phyloP scores from a whole-genome alignment of 208 protist genomes.

The Crithidia expoeki region DNA sequence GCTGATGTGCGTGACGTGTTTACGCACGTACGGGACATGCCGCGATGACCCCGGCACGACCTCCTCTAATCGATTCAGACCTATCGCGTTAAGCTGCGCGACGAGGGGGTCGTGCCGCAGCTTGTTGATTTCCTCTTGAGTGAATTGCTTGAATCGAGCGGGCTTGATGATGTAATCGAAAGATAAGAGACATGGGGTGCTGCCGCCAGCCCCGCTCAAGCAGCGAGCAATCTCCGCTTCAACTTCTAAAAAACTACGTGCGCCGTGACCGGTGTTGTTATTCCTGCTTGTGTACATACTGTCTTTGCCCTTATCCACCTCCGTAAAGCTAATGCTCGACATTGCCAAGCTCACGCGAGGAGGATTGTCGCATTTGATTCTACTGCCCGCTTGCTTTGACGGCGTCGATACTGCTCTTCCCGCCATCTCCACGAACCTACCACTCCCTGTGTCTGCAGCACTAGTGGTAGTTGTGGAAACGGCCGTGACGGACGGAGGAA shows the following conservation, averaged over 20 bases:
- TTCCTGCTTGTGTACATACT: neutral
- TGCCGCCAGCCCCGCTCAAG: conserved; percentile 9
- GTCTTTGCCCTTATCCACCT: neutral
- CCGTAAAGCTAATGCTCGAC: neutral
- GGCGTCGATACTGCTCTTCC: neutral
- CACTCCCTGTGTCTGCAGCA: neutral
- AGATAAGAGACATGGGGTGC: conserved; percentile 13
- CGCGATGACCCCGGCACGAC: conserved; percentile 5
- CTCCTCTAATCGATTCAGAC: conserved; percentile 12
- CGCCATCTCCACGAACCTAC: neutral
- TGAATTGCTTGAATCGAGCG: conserved; percentile 1
- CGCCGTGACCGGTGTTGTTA: neutral
- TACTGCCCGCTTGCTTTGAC: neutral
- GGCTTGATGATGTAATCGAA: conserved; percentile 19
- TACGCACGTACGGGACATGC: neutral
- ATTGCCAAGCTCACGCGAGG: too few relatives aligned
- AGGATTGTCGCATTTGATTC: too few relatives aligned
- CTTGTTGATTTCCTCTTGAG: neutral
- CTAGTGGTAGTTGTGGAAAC: neutral
- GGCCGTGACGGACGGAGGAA: too few relatives aligned
- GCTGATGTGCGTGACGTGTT: too few relatives aligned
- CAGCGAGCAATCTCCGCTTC: conserved; percentile 13
- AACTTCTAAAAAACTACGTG: neutral
- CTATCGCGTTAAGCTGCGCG: conserved; percentile 1
- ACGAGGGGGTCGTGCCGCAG: conserved; percentile 4